Evolutionary conservation across 1,139 yeast species (phyloP), one percentile per base, ranked within the genome.

Genomic region (Lizanozyma gosingica): DNA sequence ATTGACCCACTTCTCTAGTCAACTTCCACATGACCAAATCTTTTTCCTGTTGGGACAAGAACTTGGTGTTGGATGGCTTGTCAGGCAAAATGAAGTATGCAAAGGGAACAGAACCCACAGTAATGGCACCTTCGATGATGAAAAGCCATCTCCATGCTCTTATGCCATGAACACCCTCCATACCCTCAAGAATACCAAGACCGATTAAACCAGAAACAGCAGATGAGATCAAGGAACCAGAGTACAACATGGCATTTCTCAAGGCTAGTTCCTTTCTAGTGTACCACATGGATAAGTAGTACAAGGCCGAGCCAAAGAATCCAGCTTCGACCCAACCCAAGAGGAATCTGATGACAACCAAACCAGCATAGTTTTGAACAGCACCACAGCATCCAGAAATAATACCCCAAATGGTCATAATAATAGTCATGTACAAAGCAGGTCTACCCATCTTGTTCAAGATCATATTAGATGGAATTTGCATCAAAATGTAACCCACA

Each of bases 201-300:
- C 85, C 85, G 44, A 85, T 73, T 40, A 86, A 76, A 43, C 94
- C 94, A 42, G 87, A 83, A 59, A 84, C 83, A 3, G 90, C 94
- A 55, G 92, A 88, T 18, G 90, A 83, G 44, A 83, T 67, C 50
- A 82, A 73, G 14, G 86, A 78, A 38, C 86, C 82, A 36, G 82
- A 67, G 52, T 73, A 77, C 47, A 80, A 66, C 42, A 79, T 62
- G 14, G 85, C 74, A 52, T 75, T 71, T 53, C 87, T 65, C 35
- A 73, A 59, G 6, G 78, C 63, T 44, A 73, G 60, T 43, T 73
- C 74, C 41, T 65, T 65, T 45, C 70, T 62, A 36, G 65, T 65
- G 47, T 75, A 75, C 68, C 76, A 75, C 47, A 67, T 65, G 15
- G 76, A 67, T 41, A 74, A 60, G 34, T 70, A 63, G 47, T 67